A percentile compares a stretch with the other conserved stretches of the same genome.
Conservation (phyloP, 2,329 filamentous ascomycete species). For the Alternaria infectoria region DNA sequence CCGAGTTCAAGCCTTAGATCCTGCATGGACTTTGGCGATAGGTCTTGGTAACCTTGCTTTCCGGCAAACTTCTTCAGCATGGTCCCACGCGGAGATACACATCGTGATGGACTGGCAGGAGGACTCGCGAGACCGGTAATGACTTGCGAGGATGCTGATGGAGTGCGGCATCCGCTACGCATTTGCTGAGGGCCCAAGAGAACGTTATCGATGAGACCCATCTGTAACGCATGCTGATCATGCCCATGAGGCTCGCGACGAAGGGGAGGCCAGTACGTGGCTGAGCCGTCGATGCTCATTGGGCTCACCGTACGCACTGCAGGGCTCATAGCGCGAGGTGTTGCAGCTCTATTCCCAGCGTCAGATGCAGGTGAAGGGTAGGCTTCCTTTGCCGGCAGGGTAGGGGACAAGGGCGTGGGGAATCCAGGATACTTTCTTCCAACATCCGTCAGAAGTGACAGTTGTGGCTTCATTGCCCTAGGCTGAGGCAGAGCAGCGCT, state of each 20-base stretch:
- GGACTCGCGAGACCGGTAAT: neutral
- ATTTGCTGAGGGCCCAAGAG: neutral
- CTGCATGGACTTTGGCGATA: slow-evolving; percentile 7
- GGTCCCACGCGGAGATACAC: slow-evolving; percentile 29
- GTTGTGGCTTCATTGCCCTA: slow-evolving; percentile 9
- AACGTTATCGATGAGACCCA: slow-evolving; percentile 23
- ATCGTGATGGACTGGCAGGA: slow-evolving; percentile 24
- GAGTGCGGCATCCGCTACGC: neutral
- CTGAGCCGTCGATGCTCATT: slow-evolving; percentile 37
- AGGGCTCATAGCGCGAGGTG: slow-evolving; percentile 18
- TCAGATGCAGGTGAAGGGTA: slow-evolving; percentile 38
- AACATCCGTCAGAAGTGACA: slow-evolving; percentile 37
- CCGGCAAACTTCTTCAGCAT: slow-evolving; percentile 34
- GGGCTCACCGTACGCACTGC: slow-evolving; percentile 19
- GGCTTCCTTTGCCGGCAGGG: slow-evolving; percentile 30
- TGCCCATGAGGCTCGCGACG: slow-evolving; percentile 21
- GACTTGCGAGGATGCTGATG: neutral
- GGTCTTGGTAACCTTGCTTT: slow-evolving; percentile 22
- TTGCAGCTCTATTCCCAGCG: slow-evolving; percentile 12
- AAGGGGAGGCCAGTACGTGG: slow-evolving; percentile 27
- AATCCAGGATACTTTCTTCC: slow-evolving; percentile 42
- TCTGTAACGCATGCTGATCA: slow-evolving; percentile 15
- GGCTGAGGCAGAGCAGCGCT: slow-evolving; percentile 6
- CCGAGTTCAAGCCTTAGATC: neutral
- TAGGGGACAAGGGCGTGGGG: slow-evolving; percentile 40